Percentiles rank a stretch among this genome's conserved stretches.
Evolutionary conservation across 192 early-diverging fungal species (phyloP).

Genomic region (Entophlyctis helioformis): DNA sequence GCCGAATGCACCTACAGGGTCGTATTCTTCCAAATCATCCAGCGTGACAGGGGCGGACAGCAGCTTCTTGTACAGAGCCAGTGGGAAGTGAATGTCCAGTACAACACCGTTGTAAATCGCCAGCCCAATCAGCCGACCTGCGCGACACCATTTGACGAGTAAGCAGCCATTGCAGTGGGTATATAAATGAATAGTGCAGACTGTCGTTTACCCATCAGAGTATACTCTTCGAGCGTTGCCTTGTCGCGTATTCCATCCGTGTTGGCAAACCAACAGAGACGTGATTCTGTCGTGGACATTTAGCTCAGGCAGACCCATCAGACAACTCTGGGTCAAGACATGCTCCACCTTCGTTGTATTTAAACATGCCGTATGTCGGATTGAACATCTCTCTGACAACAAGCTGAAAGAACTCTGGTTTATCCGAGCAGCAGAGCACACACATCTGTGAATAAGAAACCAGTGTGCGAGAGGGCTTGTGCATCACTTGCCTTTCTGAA

Average conservation of each 20-base stretch:
- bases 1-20: no score
- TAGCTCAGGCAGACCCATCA: no score
- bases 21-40: constrained; percentile 63
- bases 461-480: no score
- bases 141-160: neutral
- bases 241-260: no score
- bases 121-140: constrained; percentile 72
- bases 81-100: constrained; percentile 74
- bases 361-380: constrained; percentile 45
- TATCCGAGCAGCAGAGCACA: no score
- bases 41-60: constrained; percentile 46
- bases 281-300: no score
- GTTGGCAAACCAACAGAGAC: no score
- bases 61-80: constrained; percentile 74
- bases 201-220: constrained; percentile 4
- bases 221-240: constrained; percentile 21
- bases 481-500: constrained; percentile 77
- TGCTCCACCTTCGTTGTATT: constrained; percentile 5
- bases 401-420: constrained; percentile 81
- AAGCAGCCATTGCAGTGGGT: neutral
- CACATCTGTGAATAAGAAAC: no score
- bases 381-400: constrained; percentile 77
- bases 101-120: constrained; percentile 88
- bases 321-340: no score
- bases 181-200: constrained; percentile 46